Conservation (phyloP, 495 filamentous ascomycete genomes). For the Penicillium soppii region DNA sequence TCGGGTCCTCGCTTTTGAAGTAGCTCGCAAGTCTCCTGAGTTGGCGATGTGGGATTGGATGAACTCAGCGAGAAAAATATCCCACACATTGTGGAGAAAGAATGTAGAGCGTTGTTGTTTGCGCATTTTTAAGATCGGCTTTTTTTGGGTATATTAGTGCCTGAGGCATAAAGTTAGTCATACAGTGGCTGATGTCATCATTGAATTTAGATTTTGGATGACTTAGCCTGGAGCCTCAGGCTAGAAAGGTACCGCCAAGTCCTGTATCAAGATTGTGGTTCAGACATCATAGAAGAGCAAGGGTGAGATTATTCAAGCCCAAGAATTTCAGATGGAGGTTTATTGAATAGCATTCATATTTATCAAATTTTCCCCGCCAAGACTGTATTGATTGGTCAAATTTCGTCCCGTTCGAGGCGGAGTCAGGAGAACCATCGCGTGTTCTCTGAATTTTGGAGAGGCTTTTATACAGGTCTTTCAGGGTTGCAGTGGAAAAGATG, state of each 20-base stretch:
- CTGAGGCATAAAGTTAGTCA: conserved; percentile 23
- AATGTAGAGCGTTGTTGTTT: neutral
- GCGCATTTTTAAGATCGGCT: conserved; percentile 1
- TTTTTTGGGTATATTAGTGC: conserved; percentile 13
- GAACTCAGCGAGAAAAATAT: conserved; percentile 59
- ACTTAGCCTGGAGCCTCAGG: too few species aligned
- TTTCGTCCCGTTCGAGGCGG: conserved; percentile 16
- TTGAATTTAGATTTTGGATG: too few species aligned
- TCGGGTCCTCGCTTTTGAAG: conserved; percentile 59
- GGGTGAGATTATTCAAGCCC: too few species aligned
- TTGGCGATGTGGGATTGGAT: conserved; percentile 29
- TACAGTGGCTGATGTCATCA: too few species aligned
- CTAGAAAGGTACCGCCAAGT: too few species aligned
- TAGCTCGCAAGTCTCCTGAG: conserved; percentile 38
- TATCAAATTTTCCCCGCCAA: conserved; percentile 1
- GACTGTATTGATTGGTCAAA: conserved; percentile 10
- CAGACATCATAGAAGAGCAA: neutral
- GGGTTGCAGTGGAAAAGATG: conserved; percentile 27
- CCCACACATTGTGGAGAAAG: conserved; percentile 56
- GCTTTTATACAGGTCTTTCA: conserved; percentile 2
- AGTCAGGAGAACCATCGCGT: conserved; percentile 12
- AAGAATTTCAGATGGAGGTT: neutral
- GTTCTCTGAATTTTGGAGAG: conserved; percentile 5
- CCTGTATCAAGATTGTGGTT: too few species aligned
- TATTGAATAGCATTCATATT: neutral